Evolutionary conservation across 1,284 basidiomycete genomes (phyloP).

Genomic region (Rhizopogon hawkerae): DNA sequence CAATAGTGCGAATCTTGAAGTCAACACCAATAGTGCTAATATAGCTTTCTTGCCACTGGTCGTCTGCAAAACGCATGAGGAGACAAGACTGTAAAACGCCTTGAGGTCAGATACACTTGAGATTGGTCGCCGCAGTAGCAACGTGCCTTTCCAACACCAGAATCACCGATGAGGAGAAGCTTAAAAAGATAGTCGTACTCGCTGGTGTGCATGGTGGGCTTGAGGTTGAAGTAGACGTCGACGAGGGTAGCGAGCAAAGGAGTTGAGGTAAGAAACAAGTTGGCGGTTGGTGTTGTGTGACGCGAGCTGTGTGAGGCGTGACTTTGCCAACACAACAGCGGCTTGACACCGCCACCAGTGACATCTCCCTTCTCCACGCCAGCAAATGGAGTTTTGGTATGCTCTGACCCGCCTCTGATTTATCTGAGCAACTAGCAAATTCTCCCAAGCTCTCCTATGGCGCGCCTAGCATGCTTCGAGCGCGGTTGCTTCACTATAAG

Average conservation of each 20-base stretch:
- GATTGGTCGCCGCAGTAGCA: conserved; percentile 8
- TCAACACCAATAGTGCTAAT: conserved; percentile 99
- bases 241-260: conserved; percentile 11
- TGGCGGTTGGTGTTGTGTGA: conserved; percentile 34
- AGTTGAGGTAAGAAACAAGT: conserved; percentile 21
- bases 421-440: not conserved
- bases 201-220: conserved; percentile 68
- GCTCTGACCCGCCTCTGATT: not conserved
- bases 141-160: conserved; percentile 91
- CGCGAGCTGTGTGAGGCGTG: conserved; percentile 26
- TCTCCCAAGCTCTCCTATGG: not conserved
- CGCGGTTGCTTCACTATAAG: not conserved
- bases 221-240: conserved; percentile 16
- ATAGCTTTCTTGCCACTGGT: conserved; percentile 99
- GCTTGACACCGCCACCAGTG: conserved; percentile 2
- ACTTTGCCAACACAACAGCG: conserved; percentile 14
- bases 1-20: conserved; percentile 99
- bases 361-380: not conserved
- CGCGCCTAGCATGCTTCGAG: not conserved
- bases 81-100: conserved; percentile 74
- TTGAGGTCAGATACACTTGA: conserved; percentile 11
- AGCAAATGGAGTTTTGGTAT: not conserved
- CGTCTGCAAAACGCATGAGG: conserved; percentile 96
- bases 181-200: conserved; percentile 99
- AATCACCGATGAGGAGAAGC: conserved; percentile 87